Base-by-base conservation (phyloP, 768 basidiomycete species). In the Russula vinacea region DNA sequence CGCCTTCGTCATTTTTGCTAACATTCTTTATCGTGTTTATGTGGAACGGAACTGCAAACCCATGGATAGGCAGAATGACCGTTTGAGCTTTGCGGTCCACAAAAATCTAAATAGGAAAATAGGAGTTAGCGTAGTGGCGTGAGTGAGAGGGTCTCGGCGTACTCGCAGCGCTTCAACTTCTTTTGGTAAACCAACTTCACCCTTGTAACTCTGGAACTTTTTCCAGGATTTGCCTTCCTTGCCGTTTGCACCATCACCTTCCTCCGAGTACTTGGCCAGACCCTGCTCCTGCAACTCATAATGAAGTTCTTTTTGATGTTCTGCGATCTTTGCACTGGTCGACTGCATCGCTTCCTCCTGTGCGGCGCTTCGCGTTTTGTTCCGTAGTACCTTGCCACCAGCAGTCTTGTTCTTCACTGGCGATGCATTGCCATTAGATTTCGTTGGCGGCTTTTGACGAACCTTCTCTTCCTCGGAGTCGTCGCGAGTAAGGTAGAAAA, bases 1-100 rank as follows among this genome's bases (percentile, higher is more conserved):
- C 94, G 6, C 91, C 92, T 75, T 98, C 97, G 67, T 99, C 96
- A 67, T 85, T 97, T 78, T 98, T 98, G 79, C 90, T 94, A 35
- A 89, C 91, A 73, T 96, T 98, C 78, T 99, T 98, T 68, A 99
- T 93, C 1, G 94, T 94, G 72, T 96, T 96, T 76, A 98, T 95
- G 73, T 99, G 97, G 80, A 96, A 98, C 0, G 96, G 94, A 0
- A 96, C 94, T 0, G 94, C 93, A 70, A 89, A 98, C 3, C 97
- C 97, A 70, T 98, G 86, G 67, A 98, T 87, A 17, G 97, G 97
- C 4, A 98, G 76, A 52, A 98, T 83, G 57, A 98, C 88, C 0
- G 94, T 92, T 66, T 90, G 87, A 17, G 89, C 84, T 73, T 94
- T 93, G 69, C 91, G 86, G 73, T 99, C 97, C 32, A 98, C 90